Conservation (phyloP, 768 basidiomycete genomes). For the Podaxis rugospora region DNA sequence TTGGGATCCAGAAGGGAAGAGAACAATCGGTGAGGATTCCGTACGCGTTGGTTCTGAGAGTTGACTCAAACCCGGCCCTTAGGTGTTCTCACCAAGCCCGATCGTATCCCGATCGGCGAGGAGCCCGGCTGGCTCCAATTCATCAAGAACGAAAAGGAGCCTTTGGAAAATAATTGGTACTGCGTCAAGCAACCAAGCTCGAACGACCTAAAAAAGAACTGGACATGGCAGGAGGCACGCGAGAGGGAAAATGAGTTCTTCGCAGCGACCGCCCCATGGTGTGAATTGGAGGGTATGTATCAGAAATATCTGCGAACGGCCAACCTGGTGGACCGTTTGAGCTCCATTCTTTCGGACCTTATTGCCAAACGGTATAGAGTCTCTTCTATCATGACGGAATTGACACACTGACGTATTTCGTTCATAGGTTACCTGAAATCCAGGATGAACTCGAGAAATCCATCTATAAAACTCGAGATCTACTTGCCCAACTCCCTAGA, state of each 20-base stretch:
- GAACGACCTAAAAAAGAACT: conserved; percentile 41
- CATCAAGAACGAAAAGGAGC: conserved; percentile 48
- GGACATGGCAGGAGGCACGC: conserved; percentile 64
- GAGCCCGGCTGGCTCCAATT: conserved; percentile 53
- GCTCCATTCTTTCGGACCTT: conserved; percentile 55
- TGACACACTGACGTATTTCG: conserved; percentile 31
- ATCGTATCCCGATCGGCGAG: conserved; percentile 55
- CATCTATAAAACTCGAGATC: conserved; percentile 33
- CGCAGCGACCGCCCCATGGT: conserved; percentile 46
- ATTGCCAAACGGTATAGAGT: conserved; percentile 52
- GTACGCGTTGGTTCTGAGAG: no score
- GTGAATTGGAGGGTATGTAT: conserved; percentile 42
- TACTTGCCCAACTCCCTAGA: conserved; percentile 33
- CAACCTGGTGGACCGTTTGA: conserved; percentile 54
- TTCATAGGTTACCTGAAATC: conserved; percentile 54
- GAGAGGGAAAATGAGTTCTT: conserved; percentile 57
- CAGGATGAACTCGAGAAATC: conserved; percentile 51
- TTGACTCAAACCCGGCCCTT: background rate
- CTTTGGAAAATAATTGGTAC: conserved; percentile 54
- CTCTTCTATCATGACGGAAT: conserved; percentile 19
- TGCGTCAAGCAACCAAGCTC: conserved; percentile 55
- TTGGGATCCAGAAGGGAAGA: conserved; percentile 55
- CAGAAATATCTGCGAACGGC: conserved; percentile 52
- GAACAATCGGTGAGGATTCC: conserved; percentile 58
- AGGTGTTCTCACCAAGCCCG: conserved; percentile 82